Evolutionary conservation across 208 protist genomes (phyloP), one percentile per base, ranked within the genome.

Genomic region (Herpetomonas tarakana): DNA sequence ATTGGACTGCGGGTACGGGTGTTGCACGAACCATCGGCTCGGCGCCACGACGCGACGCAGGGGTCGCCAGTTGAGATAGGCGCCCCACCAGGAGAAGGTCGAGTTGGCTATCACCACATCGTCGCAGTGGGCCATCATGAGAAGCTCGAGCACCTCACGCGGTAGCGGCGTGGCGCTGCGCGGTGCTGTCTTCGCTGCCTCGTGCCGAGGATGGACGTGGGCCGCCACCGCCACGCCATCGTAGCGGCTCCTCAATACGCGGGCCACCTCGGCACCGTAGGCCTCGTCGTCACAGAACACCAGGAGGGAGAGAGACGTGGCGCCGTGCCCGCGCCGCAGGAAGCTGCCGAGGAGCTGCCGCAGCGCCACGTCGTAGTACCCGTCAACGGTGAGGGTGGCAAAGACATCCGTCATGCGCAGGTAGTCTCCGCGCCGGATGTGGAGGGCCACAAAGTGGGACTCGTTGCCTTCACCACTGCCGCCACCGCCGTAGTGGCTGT

Each of bases 41-140:
- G 88, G 88, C 16, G 83, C 82, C 1, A 95, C 62, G 11, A 92
- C 78, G 22, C 88, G 77, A 18, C 53, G 76, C 25, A 89, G 66
- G 30, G 88, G 80, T 11, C 39, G 25, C 18, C 29, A 47, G 50
- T 92, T 92, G 3, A 92, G 62, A 66, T 92, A 95, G 24, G 86
- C 86, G 0, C 73, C 85, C 86, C 88, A 95, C 86, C 88, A 95
- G 27, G 83, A 91, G 61, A 86, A 95, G 29, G 78, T 81, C 0
- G 85, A 92, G 74, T 95, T 95, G 1, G 88, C 86, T 78, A 95
- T 95, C 19, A 95, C 72, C 3, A 95, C 74, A 59, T 95, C 88
- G 58, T 90, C 60, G 69, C 88, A 95, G 45, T 73, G 68, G 26
- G 78, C 59, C 66, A 95, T 71, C 83, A 92, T 91, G 22, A 92